Conservation (phyloP, 2,329 filamentous ascomycete species). For the Pseudophaeomoniella oleicola region DNA sequence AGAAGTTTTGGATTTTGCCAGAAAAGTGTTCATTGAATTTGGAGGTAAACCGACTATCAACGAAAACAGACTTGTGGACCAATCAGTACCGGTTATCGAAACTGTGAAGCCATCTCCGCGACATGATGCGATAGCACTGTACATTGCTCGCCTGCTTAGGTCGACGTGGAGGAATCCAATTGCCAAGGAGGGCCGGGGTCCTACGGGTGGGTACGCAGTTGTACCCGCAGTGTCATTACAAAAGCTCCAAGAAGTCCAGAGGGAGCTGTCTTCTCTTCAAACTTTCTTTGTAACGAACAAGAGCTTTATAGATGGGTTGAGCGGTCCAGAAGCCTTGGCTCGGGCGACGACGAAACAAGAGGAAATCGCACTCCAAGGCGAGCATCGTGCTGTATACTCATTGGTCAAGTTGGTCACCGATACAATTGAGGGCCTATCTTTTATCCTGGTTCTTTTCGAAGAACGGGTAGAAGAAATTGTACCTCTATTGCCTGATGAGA, state of each 20-base stretch:
- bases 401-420: constrained; percentile 73
- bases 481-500: constrained; percentile 53
- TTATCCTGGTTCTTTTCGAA: constrained; percentile 87
- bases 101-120: constrained; percentile 76
- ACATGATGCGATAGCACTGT: constrained; percentile 76
- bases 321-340: constrained; percentile 76
- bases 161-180: constrained; percentile 76
- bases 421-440: constrained; percentile 92
- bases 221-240: constrained; percentile 48
- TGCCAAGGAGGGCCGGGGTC: constrained; percentile 39
- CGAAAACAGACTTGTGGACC: constrained; percentile 54
- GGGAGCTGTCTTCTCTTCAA: constrained; percentile 62
- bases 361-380: constrained; percentile 80
- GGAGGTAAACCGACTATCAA: constrained; percentile 76
- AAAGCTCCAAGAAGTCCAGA: constrained; percentile 66
- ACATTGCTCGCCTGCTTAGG: constrained; percentile 74
- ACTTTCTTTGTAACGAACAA: constrained; percentile 80
- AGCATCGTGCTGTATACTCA: constrained; percentile 82
- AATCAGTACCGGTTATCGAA: constrained; percentile 54
- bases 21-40: constrained; percentile 79
- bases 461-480: constrained; percentile 85
- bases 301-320: constrained; percentile 80
- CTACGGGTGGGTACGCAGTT: constrained; percentile 49
- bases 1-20: constrained; percentile 69
- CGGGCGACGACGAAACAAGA: constrained; percentile 70